Evolutionary conservation across 768 basidiomycete species (phyloP), one percentile per base, ranked within the genome.

Genomic region (Scleroderma bovista): DNA sequence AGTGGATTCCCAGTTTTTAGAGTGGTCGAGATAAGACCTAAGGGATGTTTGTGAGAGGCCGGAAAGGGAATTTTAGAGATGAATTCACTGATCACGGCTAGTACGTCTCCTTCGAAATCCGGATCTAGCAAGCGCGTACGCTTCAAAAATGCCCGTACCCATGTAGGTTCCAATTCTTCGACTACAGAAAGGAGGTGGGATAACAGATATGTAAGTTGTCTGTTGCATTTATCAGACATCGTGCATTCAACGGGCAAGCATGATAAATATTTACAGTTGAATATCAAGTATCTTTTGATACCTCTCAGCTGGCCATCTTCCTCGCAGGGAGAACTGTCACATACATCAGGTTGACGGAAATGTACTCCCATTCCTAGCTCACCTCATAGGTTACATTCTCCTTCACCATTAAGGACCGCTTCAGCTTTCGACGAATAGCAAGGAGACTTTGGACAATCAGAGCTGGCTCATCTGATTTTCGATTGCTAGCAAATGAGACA

Each of bases 31-130:
- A 89, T 81, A 77, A 94, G 79, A 29, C 78, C 88, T 89, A 43
- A 17, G 11, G 3, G 9, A 29, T 33, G 19, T 36, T 4, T 34
- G n/a, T 11, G 20, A 17, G 19, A 53, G 22, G 22, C 1, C 13
- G 11, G 48, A 24, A 1, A 47, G 5, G 29, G 29, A 15, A 16
- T 12, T 24, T 23, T 19, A 53, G 13, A 12, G 13, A n/a, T 15
- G 36, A 44, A 60, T 79, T 44, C 52, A 86, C 86, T 84, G 51
- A 93, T 81, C 7, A 93, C 86, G 10, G 90, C 86, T 3, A 93
- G 73, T 7, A 91, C 74, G 49, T 93, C 90, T 1, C 91, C 92
- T 54, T 93, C 83, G 56, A 93, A 93, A 54, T 83, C 80, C 0
- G 84, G 74, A 60, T 93, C 89, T 32, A 83, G 70, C 51, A 94